Base-by-base conservation (phyloP, 768 basidiomycete species). In the Mycena haematopus region DNA sequence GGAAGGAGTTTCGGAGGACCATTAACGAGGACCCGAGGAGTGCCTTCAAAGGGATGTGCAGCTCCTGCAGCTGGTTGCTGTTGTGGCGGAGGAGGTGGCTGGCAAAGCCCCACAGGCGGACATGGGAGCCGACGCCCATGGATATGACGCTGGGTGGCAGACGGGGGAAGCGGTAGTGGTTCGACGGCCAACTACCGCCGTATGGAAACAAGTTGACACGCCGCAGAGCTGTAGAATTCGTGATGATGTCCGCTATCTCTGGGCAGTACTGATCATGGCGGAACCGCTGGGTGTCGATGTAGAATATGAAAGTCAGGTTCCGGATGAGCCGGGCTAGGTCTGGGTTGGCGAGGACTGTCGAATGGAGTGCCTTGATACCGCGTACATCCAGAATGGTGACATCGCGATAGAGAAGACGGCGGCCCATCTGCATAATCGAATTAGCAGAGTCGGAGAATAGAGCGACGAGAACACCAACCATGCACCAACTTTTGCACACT, bases 401-500 rank as follows among this genome's bases (percentile, higher is more conserved):
- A 11, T 59, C 27, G 13, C 51, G 58, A 24, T 59, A 59, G n/a
- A 59, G 36, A 6, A 44, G 13, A n/a, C 27, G 40, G 19, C n/a
- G 19, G 1, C 58, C 50, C 6, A 29, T 21, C 58, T 59, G n/a
- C 10, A 29, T n/a, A n/a, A 14, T 22, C 9, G 2, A 29, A 25
- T 46, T 33, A 44, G 40, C 19, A 27, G 7, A 25, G 21, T 35
- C 0, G 25, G 17, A 36, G 0, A 33, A 33, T 14, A 14, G 8
- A 54, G 17, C 22, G n/a, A 21, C 8, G 7, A 36, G 27, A n/a
- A 36, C 21, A 25, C 21, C 9, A 22, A 60, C 58, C 33, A 2
- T 1, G 25, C 25, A 45, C 58, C 58, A 60, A 2, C 9, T 5
- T 47, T 17, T 60, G 24, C 58, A 60, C 9, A 60, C 58, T 31